Conservation (phyloP, 306 rosid genomes). For the Cyamopsis tetragonoloba region DNA sequence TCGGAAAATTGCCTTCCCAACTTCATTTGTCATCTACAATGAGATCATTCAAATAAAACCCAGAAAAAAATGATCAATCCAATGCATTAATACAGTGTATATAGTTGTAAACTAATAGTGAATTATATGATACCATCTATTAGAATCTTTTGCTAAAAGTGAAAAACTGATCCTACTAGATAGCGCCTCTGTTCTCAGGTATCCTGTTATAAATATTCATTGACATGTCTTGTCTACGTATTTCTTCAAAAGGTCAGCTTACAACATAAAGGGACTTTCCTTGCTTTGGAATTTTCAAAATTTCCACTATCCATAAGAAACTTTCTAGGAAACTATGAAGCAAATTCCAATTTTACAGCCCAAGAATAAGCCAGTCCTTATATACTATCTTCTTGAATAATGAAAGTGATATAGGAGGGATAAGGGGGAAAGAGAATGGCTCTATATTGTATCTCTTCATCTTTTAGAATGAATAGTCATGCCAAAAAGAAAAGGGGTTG, state of each 20-base stretch:
- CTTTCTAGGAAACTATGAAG: neutral
- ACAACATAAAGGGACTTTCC: neutral
- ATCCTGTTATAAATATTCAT: neutral
- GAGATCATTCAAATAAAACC: neutral
- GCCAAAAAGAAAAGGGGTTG: neutral
- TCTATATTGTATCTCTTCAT: no score
- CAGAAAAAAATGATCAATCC: neutral
- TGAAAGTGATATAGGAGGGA: neutral
- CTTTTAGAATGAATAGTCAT: neutral
- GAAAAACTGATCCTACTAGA: neutral
- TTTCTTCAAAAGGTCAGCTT: neutral
- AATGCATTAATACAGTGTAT: neutral
- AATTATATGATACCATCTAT: neutral
- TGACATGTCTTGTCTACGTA: neutral
- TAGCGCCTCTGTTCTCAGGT: neutral
- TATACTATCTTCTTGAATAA: neutral
- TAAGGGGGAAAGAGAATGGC: neutral
- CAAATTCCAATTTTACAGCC: neutral
- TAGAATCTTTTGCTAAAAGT: neutral
- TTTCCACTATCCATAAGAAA: neutral
- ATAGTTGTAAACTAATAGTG: neutral
- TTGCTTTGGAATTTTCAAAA: neutral
- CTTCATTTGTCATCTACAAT: constrained; percentile 81
- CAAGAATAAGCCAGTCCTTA: neutral
- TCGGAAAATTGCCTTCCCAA: constrained; percentile 67